phyloP scores from a whole-genome alignment of 2,329 filamentous ascomycete genomes.

The Myriosclerotinia scirpicola region DNA sequence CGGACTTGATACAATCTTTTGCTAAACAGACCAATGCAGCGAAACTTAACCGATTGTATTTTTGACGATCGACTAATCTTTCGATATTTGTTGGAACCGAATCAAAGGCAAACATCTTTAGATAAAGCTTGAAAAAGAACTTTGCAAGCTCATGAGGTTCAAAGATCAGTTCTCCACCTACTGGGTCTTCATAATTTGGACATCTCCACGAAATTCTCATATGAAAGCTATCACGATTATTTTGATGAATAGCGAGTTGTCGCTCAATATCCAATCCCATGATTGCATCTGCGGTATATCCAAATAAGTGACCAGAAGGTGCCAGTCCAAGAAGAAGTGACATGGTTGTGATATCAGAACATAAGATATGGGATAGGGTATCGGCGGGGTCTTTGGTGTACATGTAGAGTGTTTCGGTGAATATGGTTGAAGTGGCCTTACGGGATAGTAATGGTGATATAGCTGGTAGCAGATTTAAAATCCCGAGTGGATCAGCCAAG shows the following conservation, averaged over 20 bases:
- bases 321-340: conserved; percentile 24
- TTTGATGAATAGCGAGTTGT: neutral
- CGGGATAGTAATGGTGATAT: conserved; percentile 22
- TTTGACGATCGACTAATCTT: neutral
- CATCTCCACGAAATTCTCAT: conserved; percentile 10
- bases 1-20: neutral
- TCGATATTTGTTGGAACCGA: too few relatives aligned
- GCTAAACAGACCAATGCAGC: conserved; percentile 5
- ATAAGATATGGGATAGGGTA: neutral
- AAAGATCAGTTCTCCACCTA: neutral
- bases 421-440: conserved; percentile 20
- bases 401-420: conserved; percentile 22
- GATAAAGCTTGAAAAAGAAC: conserved; percentile 9
- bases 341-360: conserved; percentile 23
- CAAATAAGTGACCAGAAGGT: conserved; percentile 6
- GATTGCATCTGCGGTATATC: neutral
- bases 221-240: neutral
- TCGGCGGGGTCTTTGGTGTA: neutral
- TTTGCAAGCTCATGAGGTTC: neutral
- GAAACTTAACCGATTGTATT: conserved; percentile 13
- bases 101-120: conserved; percentile 7
- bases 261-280: neutral
- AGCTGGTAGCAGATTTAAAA: conserved; percentile 26
- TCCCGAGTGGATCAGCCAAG: conserved; percentile 25
- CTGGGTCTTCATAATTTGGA: neutral